Base-by-base conservation (phyloP, 2,329 filamentous ascomycete genomes). In the Arthrinium puccinioides region DNA sequence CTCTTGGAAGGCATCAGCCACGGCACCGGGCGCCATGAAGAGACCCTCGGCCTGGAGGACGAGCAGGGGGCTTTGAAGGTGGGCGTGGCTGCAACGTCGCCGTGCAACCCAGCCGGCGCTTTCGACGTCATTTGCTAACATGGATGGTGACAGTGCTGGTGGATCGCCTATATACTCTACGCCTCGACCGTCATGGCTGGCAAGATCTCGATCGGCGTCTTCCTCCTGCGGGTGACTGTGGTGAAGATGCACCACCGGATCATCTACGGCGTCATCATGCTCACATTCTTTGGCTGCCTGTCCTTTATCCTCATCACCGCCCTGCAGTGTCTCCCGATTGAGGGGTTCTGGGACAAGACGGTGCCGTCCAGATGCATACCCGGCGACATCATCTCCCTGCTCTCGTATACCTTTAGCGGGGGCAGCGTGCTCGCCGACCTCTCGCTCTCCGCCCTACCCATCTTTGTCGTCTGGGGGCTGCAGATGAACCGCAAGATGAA, bases 161-260 rank as follows among this genome's bases (percentile, higher is more conserved):
- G 32, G 32, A 4, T 37, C 4, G 32, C 27, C 14, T 36, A 40
- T 20, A 34, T 37, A 15, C 32, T 36, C 33, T 42, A 42, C 32
- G 31, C 29, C n/a, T 9, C 18, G 14, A 38, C 40, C 21, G 36
- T 38, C 25, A 38, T 42, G 30, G 28, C 24, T 7, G 32, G 19
- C 37, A 42, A 42, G 16, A 27, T 40, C n/a, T 42, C 40, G 27
- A 38, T 42, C 28, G 32, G 37, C 18, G 31, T 36, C 21, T 42
- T 42, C 40, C 27, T 42, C 13, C 11, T 37, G 15, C 40, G 40
- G 10, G 37, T 42, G 14, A 40, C 40, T 11, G 31, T 37, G 32
- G 36, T 36, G n/a, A 31, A 37, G n/a, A 15, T 23, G 14, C 37
- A 42, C n/a, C 15, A 18, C 7, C 36, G 27, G 32, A 33, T 32